phyloP scores from a whole-genome alignment of 768 basidiomycete species.

The Boletus tylopilopsis region DNA sequence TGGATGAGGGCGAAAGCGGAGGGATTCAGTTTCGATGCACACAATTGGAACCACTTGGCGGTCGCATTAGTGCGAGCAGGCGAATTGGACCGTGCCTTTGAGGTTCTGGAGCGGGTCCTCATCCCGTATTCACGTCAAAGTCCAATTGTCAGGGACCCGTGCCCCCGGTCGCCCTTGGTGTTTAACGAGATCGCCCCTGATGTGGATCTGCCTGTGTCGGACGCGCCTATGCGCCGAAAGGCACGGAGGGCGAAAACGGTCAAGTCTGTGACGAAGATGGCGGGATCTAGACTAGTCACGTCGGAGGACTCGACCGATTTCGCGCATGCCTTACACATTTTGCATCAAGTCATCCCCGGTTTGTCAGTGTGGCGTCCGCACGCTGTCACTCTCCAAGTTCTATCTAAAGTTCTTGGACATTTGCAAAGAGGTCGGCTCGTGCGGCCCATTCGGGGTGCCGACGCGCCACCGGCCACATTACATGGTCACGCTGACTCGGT shows the following conservation, averaged over 20 bases:
- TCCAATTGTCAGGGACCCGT: slow-evolving; percentile 22
- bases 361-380: slow-evolving; percentile 72
- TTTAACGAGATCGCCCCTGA: slow-evolving; percentile 31
- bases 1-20: slow-evolving; percentile 63
- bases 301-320: slow-evolving; percentile 40
- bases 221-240: slow-evolving; percentile 29
- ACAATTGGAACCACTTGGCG: slow-evolving; percentile 89
- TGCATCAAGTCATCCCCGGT: slow-evolving; percentile 59
- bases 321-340: slow-evolving; percentile 53
- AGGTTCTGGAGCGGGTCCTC: slow-evolving; percentile 74
- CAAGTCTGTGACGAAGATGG: slow-evolving; percentile 14
- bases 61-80: slow-evolving; percentile 76
- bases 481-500: slow-evolving; percentile 21
- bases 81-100: slow-evolving; percentile 79
- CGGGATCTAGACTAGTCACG: slow-evolving; percentile 9
- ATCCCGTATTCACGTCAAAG: slow-evolving; percentile 48
- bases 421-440: slow-evolving; percentile 50
- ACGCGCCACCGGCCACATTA: slow-evolving; percentile 20
- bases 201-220: slow-evolving; percentile 23
- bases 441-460: slow-evolving; percentile 34
- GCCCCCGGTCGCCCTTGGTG: slow-evolving; percentile 40
- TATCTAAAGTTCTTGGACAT: slow-evolving; percentile 44
- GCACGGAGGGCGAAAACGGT: slow-evolving; percentile 24
- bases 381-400: slow-evolving; percentile 40
- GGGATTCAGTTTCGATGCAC: slow-evolving; percentile 78